A percentile compares a stretch with the other conserved stretches of the same genome.
These are phyloP conservation scores for Penicillium atrosanguineum DNA, from an alignment of 495 filamentous ascomycete genomes.

Conservation along the genomic window DNA sequence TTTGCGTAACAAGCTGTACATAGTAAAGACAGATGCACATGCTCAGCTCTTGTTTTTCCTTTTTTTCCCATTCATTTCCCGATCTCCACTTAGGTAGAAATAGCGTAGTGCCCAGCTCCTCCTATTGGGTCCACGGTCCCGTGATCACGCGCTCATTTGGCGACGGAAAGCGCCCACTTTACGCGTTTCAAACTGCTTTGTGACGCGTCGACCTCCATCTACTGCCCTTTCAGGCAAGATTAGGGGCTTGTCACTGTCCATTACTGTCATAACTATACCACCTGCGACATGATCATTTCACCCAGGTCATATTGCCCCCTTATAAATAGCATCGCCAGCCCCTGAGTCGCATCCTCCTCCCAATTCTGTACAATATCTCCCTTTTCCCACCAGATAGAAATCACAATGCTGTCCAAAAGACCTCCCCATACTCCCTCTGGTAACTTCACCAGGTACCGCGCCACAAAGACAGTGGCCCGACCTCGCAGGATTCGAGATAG, in stretches of 20 bases:
- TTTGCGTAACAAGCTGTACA: neutral
- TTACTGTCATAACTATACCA: slow-evolving; percentile 9
- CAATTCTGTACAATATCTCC: neutral
- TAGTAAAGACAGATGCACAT: neutral
- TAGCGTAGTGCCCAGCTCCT: neutral
- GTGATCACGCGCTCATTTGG: slow-evolving; percentile 45
- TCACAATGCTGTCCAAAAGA: slow-evolving; percentile 33
- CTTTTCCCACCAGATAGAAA: neutral
- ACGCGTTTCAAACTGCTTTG: slow-evolving; percentile 35
- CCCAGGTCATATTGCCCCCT: neutral
- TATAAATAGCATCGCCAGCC: slow-evolving; percentile 18
- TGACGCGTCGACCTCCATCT: slow-evolving; percentile 30
- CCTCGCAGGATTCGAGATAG: slow-evolving; percentile 17
- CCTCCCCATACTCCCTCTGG: slow-evolving; percentile 32
- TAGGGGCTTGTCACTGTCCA: slow-evolving; percentile 8
- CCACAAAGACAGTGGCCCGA: slow-evolving; percentile 34
- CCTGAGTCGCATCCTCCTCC: slow-evolving; percentile 12
- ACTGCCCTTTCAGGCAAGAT: slow-evolving; percentile 14
- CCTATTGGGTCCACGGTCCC: slow-evolving; percentile 13
- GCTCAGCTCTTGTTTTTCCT: neutral
- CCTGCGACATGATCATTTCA: neutral
- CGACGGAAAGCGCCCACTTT: slow-evolving; percentile 29
- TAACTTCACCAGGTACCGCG: slow-evolving; percentile 47
- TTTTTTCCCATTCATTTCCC: slow-evolving; percentile 8
- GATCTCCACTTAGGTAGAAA: slow-evolving; percentile 5